Evolutionary conservation across 306 rosid species (phyloP), one percentile per base, ranked within the genome.

Genomic region (Vicia sativa): DNA sequence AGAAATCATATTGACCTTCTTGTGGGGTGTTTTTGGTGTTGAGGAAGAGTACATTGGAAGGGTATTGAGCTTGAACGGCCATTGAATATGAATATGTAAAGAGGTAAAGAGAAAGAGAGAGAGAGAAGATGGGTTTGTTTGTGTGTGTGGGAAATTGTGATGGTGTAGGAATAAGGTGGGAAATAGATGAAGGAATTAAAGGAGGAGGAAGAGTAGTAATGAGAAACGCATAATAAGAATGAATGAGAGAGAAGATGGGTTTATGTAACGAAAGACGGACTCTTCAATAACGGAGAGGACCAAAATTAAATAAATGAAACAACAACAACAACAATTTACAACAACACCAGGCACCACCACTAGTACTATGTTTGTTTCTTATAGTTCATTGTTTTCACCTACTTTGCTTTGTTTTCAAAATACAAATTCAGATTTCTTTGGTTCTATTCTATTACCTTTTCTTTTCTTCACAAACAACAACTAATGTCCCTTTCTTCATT

Each of bases 31-130:
- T 92, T 87, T 89, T 87, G 80, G 78, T 87, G 84, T 86, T 90
- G 29, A 86, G 82, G 16, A 87, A 77, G 69, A 90, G 91, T 16
- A 80, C 69, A 75, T 88, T 93, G 53, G 95, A 93, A 16, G 97
- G 97, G 74, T 90, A 90, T 76, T 93, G 99, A 86, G 99, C 99
- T 85, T 93, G 99, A 68, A 93, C 99, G 3, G 99, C 97, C 99
- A 93, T 62, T 12, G 65, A 70, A 63, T 66, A 75, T 37, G 14
- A 52, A 21, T 34, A 34, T 9, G 8, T 34, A 34, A n/a, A n/a
- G n/a, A n/a, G 6, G 38, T n/a, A n/a, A n/a, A 34, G 38, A 54
- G 19, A 55, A 21, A 53, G 48, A 11, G 53, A 1, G 58, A 66
- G 37, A n/a, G 7, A 31, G 8, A 58, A 8, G 14, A 66, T 46